These are phyloP conservation scores for Exophiala spinifera DNA, from an alignment of 2,329 filamentous ascomycete genomes.

Conservation along the genomic window DNA sequence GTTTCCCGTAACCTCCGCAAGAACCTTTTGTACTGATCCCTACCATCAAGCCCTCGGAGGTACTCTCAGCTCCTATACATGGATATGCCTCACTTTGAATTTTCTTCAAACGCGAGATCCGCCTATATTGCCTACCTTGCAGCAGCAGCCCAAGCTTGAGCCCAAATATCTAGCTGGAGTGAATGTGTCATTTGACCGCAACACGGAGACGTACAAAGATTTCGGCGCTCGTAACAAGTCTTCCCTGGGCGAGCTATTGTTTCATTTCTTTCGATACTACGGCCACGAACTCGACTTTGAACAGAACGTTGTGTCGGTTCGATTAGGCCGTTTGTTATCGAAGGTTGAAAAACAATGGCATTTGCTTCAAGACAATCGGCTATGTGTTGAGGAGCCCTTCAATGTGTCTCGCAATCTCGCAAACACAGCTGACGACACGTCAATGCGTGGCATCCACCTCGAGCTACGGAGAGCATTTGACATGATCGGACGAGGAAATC, in stretches of 20 bases:
- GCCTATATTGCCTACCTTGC: slow-evolving; percentile 79
- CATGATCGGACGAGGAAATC: slow-evolving; percentile 70
- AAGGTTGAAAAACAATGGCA: slow-evolving; percentile 90
- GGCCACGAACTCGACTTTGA: slow-evolving; percentile 91
- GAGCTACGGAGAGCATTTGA: slow-evolving; percentile 89
- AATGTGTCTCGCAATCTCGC: slow-evolving; percentile 85
- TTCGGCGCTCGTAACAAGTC: slow-evolving; percentile 80
- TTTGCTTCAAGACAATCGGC: slow-evolving; percentile 70
- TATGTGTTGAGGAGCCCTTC: slow-evolving; percentile 97
- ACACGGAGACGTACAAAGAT: slow-evolving; percentile 68
- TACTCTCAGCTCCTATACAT: slow-evolving; percentile 96
- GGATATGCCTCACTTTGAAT: slow-evolving; percentile 97
- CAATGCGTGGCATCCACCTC: slow-evolving; percentile 84
- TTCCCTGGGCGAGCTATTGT: slow-evolving; percentile 78
- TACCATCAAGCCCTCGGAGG: slow-evolving; percentile 70
- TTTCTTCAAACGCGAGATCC: slow-evolving; percentile 86
- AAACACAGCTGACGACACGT: slow-evolving; percentile 93
- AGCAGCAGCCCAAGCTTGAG: slow-evolving; percentile 66
- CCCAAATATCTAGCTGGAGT: slow-evolving; percentile 61
- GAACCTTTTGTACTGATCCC: slow-evolving; percentile 27
- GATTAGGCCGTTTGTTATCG: slow-evolving; percentile 71
- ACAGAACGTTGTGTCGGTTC: slow-evolving; percentile 77
- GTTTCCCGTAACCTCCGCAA: slow-evolving; percentile 33
- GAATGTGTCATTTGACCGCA: slow-evolving; percentile 79
- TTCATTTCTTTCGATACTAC: slow-evolving; percentile 93